Percentiles rank a stretch among this genome's conserved stretches.
Evolutionary conservation across 495 filamentous ascomycete species (phyloP).

Genomic region (Podospora bellae-mahoneyi): DNA sequence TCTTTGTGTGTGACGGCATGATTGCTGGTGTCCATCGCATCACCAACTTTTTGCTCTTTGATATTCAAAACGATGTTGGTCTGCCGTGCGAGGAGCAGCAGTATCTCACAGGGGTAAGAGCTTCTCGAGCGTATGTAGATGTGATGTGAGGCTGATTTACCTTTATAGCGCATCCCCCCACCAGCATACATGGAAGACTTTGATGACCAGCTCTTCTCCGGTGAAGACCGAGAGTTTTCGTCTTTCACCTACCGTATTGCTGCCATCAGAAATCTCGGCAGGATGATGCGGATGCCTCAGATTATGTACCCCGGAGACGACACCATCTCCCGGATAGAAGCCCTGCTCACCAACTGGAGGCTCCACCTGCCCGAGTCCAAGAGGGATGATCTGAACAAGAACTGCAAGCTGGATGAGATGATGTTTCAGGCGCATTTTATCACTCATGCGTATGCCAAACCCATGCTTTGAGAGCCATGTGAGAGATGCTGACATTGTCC

Average conservation of each 20-base stretch:
- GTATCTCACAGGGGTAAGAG: slow-evolving; percentile 60
- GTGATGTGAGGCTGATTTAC: background rate
- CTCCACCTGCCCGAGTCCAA: slow-evolving; percentile 78
- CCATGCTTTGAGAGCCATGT: background rate
- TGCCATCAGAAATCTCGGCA: slow-evolving; percentile 68
- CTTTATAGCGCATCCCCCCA: slow-evolving; percentile 56
- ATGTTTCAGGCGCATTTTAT: slow-evolving; percentile 91
- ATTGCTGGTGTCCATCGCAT: slow-evolving; percentile 55
- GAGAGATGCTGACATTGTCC: background rate
- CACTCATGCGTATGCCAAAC: slow-evolving; percentile 54
- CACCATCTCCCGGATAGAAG: slow-evolving; percentile 59
- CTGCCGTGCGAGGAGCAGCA: slow-evolving; percentile 78
- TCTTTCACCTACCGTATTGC: slow-evolving; percentile 77
- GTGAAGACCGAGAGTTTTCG: slow-evolving; percentile 63
- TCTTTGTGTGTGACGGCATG: slow-evolving; percentile 76
- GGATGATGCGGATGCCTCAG: slow-evolving; percentile 59
- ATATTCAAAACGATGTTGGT: slow-evolving; percentile 55
- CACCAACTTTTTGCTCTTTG: slow-evolving; percentile 55
- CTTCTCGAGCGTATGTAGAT: background rate
- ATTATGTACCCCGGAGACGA: slow-evolving; percentile 44
- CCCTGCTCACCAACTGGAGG: slow-evolving; percentile 75
- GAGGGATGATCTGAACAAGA: slow-evolving; percentile 62
- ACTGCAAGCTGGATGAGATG: slow-evolving; percentile 77
- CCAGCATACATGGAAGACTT: slow-evolving; percentile 65
- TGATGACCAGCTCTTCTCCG: slow-evolving; percentile 63